phyloP scores from a whole-genome alignment of 257 asterid genomes.

The Plantago major region DNA sequence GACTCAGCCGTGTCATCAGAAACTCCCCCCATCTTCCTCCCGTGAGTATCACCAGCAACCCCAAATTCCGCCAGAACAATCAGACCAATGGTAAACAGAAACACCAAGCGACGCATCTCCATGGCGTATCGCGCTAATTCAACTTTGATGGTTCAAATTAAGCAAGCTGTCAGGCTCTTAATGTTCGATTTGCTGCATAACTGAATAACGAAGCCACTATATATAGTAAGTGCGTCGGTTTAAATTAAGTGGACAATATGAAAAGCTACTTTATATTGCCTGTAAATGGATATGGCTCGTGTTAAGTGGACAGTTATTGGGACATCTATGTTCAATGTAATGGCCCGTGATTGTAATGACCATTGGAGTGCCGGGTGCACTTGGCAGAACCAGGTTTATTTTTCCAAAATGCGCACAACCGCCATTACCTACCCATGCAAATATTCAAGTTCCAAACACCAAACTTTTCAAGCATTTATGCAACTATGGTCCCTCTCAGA shows the following conservation, averaged over 20 bases:
- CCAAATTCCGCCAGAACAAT: constrained; percentile 23
- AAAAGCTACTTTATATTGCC: no score
- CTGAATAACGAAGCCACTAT: constrained; percentile 18
- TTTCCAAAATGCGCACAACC: constrained; percentile 30
- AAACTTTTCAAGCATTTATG: constrained; percentile 1
- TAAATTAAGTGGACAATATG: no score
- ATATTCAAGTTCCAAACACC: constrained; percentile 21
- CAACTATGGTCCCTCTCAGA: neutral
- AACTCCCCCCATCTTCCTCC: constrained; percentile 15
- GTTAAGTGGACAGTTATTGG: neutral
- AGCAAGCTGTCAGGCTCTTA: constrained; percentile 6
- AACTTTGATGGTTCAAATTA: neutral
- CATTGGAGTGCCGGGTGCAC: constrained; percentile 2
- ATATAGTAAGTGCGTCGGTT: constrained; percentile 7
- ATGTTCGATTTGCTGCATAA: constrained; percentile 15
- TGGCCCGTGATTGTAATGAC: constrained; percentile 9
- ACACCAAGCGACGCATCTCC: constrained; percentile 17
- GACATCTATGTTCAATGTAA: constrained; percentile 3
- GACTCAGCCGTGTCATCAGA: constrained; percentile 20
- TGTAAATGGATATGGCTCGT: neutral
- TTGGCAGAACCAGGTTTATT: neutral
- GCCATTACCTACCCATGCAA: constrained; percentile 22
- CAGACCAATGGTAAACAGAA: constrained; percentile 19
- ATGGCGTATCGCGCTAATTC: neutral
- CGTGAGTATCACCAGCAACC: constrained; percentile 9